Evolutionary conservation across 1,139 yeast species (phyloP), one percentile per base, ranked within the genome.

Genomic region (Kodamaea anthophila): DNA sequence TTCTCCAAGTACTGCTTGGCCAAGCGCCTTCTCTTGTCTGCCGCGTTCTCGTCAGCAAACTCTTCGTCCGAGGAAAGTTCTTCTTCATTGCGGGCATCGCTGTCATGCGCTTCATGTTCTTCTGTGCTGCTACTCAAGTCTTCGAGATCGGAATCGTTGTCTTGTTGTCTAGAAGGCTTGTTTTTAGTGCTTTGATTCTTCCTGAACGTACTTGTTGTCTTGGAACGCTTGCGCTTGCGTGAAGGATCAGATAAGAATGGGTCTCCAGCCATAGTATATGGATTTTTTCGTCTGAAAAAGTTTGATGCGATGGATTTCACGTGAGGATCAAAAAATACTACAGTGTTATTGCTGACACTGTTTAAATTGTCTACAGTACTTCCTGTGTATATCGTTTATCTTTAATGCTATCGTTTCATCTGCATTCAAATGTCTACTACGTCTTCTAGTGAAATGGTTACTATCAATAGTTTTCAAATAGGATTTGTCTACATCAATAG

Each of bases 1-100:
- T 84, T 84, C 26, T 83, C 91, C 42, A 91, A 64, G 55, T 91
- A 91, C 54, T 88, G 94, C 54, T 87, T 87, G 13, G 98, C 98
- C 40, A 91, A 65, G 48, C 97, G 67, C 59, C 97, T 75, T 58
- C 99, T 75, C 55, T 86, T 88, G 48, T 91, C 98, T 1, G 96
- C 94, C 13, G 88, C 94, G 30, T 75, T 77, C 54, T 91, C 98
- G 16, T 67, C 70, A 15, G 65, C 75, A 42, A 77, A 76, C 43
- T 79, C 91, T 44, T 78, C 87, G 29, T 78, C 88, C 5, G 81
- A 74, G 9, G 72, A 75, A 22, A 61, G 38, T 31, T 64, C 65
- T 24, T 64, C 72, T 24, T 61, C 73, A 9, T 46, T 47, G 10
- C 41, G 34, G 12, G 39, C 55, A n/a, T 49, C 57, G n/a, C 37